These are phyloP conservation scores for Middelhovenomyces tepae DNA, from an alignment of 805 yeast genomes.

Conservation along the genomic window DNA sequence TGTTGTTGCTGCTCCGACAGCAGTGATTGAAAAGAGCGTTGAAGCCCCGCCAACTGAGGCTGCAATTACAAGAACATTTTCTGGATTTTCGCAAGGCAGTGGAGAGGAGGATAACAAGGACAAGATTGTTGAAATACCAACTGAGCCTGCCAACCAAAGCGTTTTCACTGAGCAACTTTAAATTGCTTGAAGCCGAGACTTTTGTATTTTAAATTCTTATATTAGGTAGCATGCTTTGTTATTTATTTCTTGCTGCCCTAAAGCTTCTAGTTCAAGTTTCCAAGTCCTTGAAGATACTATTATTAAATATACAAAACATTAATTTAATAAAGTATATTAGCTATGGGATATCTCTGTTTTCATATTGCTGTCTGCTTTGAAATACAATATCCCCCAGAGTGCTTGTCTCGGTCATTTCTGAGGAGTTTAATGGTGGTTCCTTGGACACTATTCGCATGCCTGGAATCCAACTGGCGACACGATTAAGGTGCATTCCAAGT, in stretches of 20 bases:
- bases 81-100: slow-evolving; percentile 16
- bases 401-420: slow-evolving; percentile 6
- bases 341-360: no score
- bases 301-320: no score
- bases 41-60: no score
- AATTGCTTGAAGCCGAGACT: no score
- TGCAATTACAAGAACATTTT: slow-evolving; percentile 8
- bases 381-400: slow-evolving; percentile 10
- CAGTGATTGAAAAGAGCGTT: slow-evolving; percentile 5
- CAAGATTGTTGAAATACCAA: slow-evolving; percentile 11
- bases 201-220: no score
- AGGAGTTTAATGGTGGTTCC: slow-evolving; percentile 13
- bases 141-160: no score
- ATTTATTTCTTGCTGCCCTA: no score
- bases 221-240: no score
- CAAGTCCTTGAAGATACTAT: no score
- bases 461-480: slow-evolving; percentile 10
- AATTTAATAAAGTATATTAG: no score
- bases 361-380: slow-evolving; percentile 3
- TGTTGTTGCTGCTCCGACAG: slow-evolving; percentile 21
- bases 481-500: slow-evolving; percentile 4
- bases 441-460: slow-evolving; percentile 5
- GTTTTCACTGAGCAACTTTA: no score
- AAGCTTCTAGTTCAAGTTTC: no score
- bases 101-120: slow-evolving; percentile 17